phyloP scores from a whole-genome alignment of 371 early-diverging fungal genomes.

The Haplosporangium sp. region DNA sequence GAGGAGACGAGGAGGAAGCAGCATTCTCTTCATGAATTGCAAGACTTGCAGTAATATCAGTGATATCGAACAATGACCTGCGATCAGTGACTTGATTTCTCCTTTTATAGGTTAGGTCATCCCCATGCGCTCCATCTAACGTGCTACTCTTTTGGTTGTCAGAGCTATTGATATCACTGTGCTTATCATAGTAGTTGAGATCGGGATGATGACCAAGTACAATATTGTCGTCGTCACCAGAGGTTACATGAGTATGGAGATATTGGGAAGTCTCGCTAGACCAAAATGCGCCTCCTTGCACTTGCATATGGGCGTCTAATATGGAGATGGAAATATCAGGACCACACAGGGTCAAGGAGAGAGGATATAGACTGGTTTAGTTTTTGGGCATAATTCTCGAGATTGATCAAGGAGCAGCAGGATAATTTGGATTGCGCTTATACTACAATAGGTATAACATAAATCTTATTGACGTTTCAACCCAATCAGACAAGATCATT shows the following conservation, averaged over 20 bases:
- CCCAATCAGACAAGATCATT: neutral
- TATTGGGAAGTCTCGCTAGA: neutral
- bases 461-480: neutral
- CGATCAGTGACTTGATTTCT: neutral
- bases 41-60: neutral
- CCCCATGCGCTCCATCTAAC: neutral
- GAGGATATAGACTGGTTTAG: neutral
- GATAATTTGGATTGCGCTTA: neutral
- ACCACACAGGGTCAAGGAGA: neutral
- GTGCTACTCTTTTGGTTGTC: neutral
- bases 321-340: neutral
- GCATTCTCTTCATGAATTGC: neutral
- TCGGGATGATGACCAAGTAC: neutral
- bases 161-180: neutral
- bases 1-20: neutral
- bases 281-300: neutral
- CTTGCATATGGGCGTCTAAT: neutral
- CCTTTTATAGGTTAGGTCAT: neutral
- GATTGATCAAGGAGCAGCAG: neutral
- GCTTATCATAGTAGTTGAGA: neutral
- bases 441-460: neutral
- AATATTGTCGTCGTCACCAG: neutral
- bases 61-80: neutral
- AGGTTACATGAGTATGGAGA: neutral
- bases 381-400: neutral